Percentiles rank a stretch among this genome's conserved stretches.
Evolutionary conservation across 306 rosid species (phyloP).

Genomic region (Mucuna pruriens): DNA sequence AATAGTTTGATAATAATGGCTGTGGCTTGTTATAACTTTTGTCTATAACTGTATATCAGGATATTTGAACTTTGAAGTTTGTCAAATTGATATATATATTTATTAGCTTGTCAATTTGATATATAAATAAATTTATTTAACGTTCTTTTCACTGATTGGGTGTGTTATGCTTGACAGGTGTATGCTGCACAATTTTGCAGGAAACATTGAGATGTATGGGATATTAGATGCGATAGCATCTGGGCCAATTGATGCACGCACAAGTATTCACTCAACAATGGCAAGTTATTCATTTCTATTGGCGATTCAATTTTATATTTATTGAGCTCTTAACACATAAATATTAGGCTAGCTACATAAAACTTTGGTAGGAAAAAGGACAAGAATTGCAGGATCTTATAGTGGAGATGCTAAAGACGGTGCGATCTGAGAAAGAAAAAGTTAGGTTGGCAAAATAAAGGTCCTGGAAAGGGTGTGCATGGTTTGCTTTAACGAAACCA

Average conservation of each 20-base stretch:
- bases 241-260: constrained; percentile 84
- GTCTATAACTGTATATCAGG: background rate
- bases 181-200: constrained; percentile 96
- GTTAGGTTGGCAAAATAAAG: too few species aligned
- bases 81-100: background rate
- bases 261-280: constrained; percentile 83
- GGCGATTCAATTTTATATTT: constrained; percentile 17
- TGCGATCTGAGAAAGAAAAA: too few species aligned
- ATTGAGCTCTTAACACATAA: too few species aligned
- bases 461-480: too few species aligned
- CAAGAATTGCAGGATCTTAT: too few species aligned
- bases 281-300: constrained; percentile 50
- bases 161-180: constrained; percentile 67
- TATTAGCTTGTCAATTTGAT: constrained; percentile 3
- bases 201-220: constrained; percentile 89
- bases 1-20: background rate
- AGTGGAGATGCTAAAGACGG: too few species aligned
- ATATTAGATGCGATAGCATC: constrained; percentile 76
- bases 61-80: constrained; percentile 2
- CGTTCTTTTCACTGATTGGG: constrained; percentile 30
- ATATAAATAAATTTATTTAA: background rate
- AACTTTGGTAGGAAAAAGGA: too few species aligned
- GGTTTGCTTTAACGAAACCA: too few species aligned
- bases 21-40: background rate
- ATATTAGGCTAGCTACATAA: too few species aligned